phyloP scores from a whole-genome alignment of 345 rosid genomes.

The Odontarrhena argentea region DNA sequence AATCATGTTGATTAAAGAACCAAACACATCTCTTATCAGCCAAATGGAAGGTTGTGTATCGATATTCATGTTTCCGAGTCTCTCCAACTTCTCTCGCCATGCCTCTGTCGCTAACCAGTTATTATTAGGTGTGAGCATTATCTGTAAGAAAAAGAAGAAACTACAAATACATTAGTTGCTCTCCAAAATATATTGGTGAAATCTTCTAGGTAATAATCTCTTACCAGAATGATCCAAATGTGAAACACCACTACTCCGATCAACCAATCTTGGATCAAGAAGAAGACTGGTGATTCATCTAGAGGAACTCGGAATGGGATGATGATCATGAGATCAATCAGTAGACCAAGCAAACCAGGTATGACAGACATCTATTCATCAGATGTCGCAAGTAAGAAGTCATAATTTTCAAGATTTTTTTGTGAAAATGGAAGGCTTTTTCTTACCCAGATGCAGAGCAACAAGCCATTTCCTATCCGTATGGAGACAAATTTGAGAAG shows the following conservation, averaged over 20 bases:
- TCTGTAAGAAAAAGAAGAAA: slow-evolving; percentile 6
- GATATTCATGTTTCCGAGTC: slow-evolving; percentile 13
- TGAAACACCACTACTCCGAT: slow-evolving; percentile 29
- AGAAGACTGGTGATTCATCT: slow-evolving; percentile 25
- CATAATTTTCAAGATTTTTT: neutral
- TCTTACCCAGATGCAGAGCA: slow-evolving; percentile 33
- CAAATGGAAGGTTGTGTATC: slow-evolving; percentile 6
- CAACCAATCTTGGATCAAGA: slow-evolving; percentile 33
- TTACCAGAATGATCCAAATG: slow-evolving; percentile 30
- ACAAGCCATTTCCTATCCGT: neutral
- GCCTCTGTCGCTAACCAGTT: slow-evolving; percentile 21
- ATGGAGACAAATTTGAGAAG: slow-evolving; percentile 23
- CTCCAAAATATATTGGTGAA: neutral
- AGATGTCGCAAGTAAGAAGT: slow-evolving; percentile 16
- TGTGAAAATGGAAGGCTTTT: neutral
- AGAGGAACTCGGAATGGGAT: slow-evolving; percentile 29
- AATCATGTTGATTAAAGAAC: slow-evolving; percentile 31
- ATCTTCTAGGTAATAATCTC: neutral
- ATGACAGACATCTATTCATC: slow-evolving; percentile 29
- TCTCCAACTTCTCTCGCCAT: slow-evolving; percentile 26
- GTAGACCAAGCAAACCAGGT: slow-evolving; percentile 31
- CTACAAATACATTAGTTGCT: neutral
- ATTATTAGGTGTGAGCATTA: slow-evolving; percentile 7
- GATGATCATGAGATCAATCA: slow-evolving; percentile 32
- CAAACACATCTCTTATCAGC: slow-evolving; percentile 33